phyloP scores from a whole-genome alignment of 306 rosid genomes.

The Sesbania bispinosa region DNA sequence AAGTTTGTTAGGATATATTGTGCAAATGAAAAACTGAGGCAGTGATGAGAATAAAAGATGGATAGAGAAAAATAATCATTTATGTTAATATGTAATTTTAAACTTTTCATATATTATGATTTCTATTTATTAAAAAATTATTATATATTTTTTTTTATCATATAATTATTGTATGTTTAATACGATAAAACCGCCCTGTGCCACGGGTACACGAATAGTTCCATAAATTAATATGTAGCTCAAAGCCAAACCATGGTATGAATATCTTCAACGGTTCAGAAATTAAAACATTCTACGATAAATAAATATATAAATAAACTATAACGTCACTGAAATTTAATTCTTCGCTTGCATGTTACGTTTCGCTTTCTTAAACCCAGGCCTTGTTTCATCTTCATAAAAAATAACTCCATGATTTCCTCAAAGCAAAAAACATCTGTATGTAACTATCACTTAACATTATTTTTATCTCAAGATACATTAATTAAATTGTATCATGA shows the following conservation, averaged over 20 bases:
- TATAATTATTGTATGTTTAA: too few relatives aligned
- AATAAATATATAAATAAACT: neutral
- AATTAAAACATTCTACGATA: neutral
- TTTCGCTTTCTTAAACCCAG: neutral
- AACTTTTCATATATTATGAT: too few relatives aligned
- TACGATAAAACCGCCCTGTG: too few relatives aligned
- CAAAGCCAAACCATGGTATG: neutral
- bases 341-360: constrained; percentile 14
- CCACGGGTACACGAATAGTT: too few relatives aligned
- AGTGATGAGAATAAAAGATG: too few relatives aligned
- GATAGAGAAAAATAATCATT: too few relatives aligned
- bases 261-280: neutral
- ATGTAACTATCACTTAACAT: neutral
- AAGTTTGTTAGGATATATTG: too few relatives aligned
- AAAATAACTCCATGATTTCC: neutral
- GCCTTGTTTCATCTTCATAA: neutral
- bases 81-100: too few relatives aligned
- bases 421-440: neutral
- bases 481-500: neutral
- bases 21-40: too few relatives aligned
- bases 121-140: too few relatives aligned
- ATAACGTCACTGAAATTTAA: neutral
- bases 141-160: too few relatives aligned
- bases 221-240: neutral
- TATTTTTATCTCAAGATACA: neutral